phyloP scores from a whole-genome alignment of 2,329 filamentous ascomycete genomes.

The Monosporascus sp. region DNA sequence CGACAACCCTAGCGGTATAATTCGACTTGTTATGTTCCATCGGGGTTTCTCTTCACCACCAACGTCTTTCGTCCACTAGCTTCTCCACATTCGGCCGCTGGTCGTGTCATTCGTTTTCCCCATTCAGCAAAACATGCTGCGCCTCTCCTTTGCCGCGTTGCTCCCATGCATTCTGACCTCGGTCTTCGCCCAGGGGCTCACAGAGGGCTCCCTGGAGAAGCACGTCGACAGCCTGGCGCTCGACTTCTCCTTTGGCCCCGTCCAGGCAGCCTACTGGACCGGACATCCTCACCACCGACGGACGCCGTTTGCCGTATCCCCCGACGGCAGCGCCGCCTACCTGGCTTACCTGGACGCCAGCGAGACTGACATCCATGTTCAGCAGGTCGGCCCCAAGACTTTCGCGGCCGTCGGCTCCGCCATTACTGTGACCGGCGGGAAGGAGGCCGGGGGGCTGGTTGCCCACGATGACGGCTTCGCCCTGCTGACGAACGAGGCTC shows the following conservation, averaged over 20 bases:
- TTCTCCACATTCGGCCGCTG: no score
- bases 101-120: no score
- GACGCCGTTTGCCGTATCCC: conserved; percentile 58
- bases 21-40: no score
- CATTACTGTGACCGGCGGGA: conserved; percentile 47
- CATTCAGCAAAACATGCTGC: not conserved
- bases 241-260: conserved; percentile 48
- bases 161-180: not conserved
- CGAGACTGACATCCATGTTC: conserved; percentile 51
- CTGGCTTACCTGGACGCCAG: conserved; percentile 55
- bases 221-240: conserved; percentile 41
- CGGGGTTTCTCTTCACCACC: no score
- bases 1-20: no score
- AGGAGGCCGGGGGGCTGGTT: conserved; percentile 56
- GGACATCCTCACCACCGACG: conserved; percentile 55
- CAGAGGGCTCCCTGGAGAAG: conserved; percentile 18
- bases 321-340: conserved; percentile 53
- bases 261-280: conserved; percentile 58
- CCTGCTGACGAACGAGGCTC: conserved; percentile 53
- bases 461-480: conserved; percentile 60
- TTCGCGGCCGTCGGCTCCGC: conserved; percentile 48
- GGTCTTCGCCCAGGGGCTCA: conserved; percentile 5
- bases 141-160: not conserved
- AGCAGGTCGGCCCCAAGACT: conserved; percentile 48
- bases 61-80: no score